phyloP scores from a whole-genome alignment of 208 protist species.

The Wallacemonas sp. region DNA sequence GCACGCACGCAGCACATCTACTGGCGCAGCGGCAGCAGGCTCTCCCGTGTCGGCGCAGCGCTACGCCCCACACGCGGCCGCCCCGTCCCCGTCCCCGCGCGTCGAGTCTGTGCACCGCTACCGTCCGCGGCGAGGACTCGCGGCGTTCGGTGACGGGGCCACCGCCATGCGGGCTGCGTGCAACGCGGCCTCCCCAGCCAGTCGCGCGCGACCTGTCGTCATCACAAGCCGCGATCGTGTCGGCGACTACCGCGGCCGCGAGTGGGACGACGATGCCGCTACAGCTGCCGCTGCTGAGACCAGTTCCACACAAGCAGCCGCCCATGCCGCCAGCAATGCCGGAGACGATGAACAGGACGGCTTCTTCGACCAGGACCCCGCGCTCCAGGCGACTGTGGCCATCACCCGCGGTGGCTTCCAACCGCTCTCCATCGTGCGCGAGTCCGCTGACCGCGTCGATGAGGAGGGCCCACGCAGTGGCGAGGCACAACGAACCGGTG shows the following conservation, averaged over 20 bases:
- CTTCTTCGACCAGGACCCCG: conserved; percentile 9
- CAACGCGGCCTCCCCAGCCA: not conserved
- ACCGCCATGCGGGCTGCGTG: too few relatives aligned
- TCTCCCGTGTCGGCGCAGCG: too few relatives aligned
- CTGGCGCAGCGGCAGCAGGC: not conserved
- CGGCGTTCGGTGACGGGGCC: too few relatives aligned
- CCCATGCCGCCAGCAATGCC: too few relatives aligned
- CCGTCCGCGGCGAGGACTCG: not conserved
- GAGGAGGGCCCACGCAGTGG: not conserved
- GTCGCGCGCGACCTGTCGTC: not conserved
- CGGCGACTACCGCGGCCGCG: conserved; percentile 9
- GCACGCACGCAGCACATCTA: not conserved
- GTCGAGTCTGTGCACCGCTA: conserved; percentile 5
- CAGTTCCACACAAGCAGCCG: too few relatives aligned
- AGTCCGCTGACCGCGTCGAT: conserved; percentile 2
- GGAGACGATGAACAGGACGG: not conserved
- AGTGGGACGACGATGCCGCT: conserved; percentile 1
- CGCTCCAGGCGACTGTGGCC: not conserved
- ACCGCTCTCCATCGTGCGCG: conserved; percentile 12
- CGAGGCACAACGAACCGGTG: too few relatives aligned
- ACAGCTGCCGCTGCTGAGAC: not conserved
- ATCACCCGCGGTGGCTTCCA: not conserved
- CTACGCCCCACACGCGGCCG: too few relatives aligned
- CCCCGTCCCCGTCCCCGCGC: conserved; percentile 1
- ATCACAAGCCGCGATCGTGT: not conserved